Evolutionary conservation across 306 rosid species (phyloP), one percentile per base, ranked within the genome.

Genomic region (Gillenia trifoliata): DNA sequence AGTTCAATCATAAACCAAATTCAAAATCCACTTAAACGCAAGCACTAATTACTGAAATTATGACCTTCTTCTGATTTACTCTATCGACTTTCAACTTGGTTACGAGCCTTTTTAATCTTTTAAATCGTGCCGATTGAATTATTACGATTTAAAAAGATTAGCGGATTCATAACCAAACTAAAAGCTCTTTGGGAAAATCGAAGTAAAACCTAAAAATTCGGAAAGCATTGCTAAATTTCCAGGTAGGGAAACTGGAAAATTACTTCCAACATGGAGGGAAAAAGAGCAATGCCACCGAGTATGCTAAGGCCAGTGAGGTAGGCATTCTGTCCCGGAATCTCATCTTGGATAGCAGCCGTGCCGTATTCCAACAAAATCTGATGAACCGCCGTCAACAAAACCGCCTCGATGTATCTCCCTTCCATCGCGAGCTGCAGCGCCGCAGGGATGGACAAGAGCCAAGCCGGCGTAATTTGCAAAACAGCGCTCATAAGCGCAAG

Each of bases 271-370:
- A 74, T 66, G 45, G 82, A 80, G 43, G 84, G 77, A 52, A 80
- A 84, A 50, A 84, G 45, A 55, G 84, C 84, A 47, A 80, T 74
- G 28, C 84, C 87, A 19, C 84, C 84, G 29, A 80, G 84, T 50
- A 84, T 84, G 78, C 87, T 80, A 11, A 84, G 84, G 52, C 82
- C 82, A 0, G 80, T 80, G 72, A 84, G 64, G 78, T 84, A 80
- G 29, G 84, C 82, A 65, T 64, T 84, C n/a, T 84, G 84, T 25
- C 84, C 82, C 1, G 75, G 87, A 5, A 84, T 84, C 75, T 84
- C 87, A 64, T 77, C 82, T 74, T 84, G 84, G 67, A 80, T 84
- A 2, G 84, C 87, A 22, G 29, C 2, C 12, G 84, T 73, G 13
- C 82, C 84, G 31, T 65, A 80, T 9, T 84, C 84, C 84, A 84